Percentiles rank a stretch among this genome's conserved stretches.
Conservation (phyloP, 192 early-diverging fungal species). For the Funneliformis geosporum region DNA sequence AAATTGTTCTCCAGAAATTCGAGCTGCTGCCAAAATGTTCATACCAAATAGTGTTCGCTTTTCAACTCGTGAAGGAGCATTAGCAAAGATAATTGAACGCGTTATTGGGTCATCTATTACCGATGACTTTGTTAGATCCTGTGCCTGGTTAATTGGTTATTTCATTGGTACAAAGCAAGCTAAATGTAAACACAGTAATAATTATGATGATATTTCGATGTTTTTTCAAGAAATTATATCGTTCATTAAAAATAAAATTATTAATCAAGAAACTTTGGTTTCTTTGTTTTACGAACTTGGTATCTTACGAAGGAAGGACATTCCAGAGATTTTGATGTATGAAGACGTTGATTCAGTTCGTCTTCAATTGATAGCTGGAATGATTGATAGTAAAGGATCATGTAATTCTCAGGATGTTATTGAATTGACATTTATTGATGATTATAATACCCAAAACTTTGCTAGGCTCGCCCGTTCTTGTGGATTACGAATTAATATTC, state of each 20-base stretch:
- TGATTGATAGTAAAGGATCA: constrained; percentile 33
- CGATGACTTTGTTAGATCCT: constrained; percentile 9
- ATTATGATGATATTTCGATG: no score
- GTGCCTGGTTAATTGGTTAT: constrained; percentile 36
- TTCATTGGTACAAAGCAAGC: constrained; percentile 35
- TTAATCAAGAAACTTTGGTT: neutral
- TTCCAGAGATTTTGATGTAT: constrained; percentile 41
- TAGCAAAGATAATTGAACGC: neutral
- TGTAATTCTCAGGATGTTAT: neutral
- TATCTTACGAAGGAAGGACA: neutral
- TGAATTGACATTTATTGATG: neutral
- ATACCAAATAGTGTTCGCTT: constrained; percentile 1
- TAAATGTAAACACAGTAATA: no score
- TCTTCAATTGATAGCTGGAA: constrained; percentile 42
- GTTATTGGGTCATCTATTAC: neutral
- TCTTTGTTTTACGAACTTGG: neutral
- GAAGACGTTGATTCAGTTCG: constrained; percentile 37
- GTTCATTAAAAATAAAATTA: neutral
- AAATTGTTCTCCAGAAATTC: neutral
- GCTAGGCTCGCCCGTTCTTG: neutral
- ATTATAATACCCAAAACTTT: neutral
- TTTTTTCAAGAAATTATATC: no score
- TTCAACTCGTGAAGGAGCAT: neutral
- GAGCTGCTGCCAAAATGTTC: neutral
- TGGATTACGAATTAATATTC: neutral